Evolutionary conservation across 768 basidiomycete species (phyloP).

Genomic region (Austroboletus eburneus): DNA sequence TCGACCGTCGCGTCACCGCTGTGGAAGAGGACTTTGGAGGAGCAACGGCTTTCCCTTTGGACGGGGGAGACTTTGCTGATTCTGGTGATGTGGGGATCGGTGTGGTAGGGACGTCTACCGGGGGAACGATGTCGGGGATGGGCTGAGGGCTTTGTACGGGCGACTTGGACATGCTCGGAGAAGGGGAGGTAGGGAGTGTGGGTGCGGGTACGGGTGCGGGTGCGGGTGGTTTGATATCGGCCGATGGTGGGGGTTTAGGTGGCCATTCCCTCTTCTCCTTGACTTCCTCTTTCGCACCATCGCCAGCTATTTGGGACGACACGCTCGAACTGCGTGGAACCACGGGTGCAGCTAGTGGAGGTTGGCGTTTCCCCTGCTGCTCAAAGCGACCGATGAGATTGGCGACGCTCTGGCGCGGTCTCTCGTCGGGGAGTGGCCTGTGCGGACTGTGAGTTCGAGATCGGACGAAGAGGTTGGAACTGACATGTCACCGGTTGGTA

Average conservation of each 20-base stretch:
- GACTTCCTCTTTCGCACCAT: slow-evolving; percentile 60
- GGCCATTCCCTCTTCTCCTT: slow-evolving; percentile 81
- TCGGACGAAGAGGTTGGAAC: slow-evolving; percentile 12
- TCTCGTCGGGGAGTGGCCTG: slow-evolving; percentile 87
- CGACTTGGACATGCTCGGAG: slow-evolving; percentile 15
- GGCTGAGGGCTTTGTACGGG: slow-evolving; percentile 29
- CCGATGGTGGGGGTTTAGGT: slow-evolving; percentile 41
- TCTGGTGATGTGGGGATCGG: slow-evolving; percentile 21
- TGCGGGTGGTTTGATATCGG: slow-evolving; percentile 32
- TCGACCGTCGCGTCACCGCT: slow-evolving; percentile 15
- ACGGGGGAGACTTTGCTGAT: slow-evolving; percentile 17
- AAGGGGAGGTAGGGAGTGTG: slow-evolving; percentile 34
- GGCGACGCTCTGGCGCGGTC: slow-evolving; percentile 81
- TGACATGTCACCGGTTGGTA: slow-evolving; percentile 26
- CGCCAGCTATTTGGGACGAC: slow-evolving; percentile 57
- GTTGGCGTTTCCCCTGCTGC: slow-evolving; percentile 68
- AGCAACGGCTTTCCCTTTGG: slow-evolving; percentile 15
- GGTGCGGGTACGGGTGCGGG: slow-evolving; percentile 23
- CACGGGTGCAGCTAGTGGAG: slow-evolving; percentile 34
- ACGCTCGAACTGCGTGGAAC: slow-evolving; percentile 64
- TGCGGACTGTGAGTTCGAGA: slow-evolving; percentile 14
- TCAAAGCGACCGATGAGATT: slow-evolving; percentile 90
- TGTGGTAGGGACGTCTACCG: slow-evolving; percentile 16
- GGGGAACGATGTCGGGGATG: slow-evolving; percentile 20
- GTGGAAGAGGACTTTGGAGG: slow-evolving; percentile 22